Base-by-base conservation (phyloP, 495 filamentous ascomycete species). In the Xylaria venustula region DNA sequence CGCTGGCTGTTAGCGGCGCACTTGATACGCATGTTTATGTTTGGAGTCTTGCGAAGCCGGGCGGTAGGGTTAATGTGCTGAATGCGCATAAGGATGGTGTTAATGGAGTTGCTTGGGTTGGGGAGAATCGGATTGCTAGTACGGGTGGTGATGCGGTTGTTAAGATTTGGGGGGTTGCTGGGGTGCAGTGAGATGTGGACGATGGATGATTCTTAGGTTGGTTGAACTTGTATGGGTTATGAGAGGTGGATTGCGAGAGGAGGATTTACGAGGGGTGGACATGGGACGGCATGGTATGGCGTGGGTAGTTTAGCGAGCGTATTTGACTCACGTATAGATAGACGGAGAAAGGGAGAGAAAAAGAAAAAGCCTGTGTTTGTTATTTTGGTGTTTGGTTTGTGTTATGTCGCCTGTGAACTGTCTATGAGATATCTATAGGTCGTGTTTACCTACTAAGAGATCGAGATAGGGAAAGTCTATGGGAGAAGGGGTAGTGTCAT, bases 31-130 rank as follows among this genome's bases (percentile, higher is more conserved):
- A 96, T 65, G 84, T 98, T 42, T 90, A 89, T 67, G 87, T 96
- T 28, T 98, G 94, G 92, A 96, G 91, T 71, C 75, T 97, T 63
- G 79, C 84, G 46, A 88, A 90, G 62, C 93, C 92, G 0, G 91
- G 90, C 25, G 87, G 86, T 68, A 83, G 93, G 68, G 77, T 93
- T 53, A 92, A 91, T 73, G 85, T 85, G 37, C 71, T 81, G 26
- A 91, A 95, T 70, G 91, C 93, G 47, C 94, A 98, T 72, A 96
- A 97, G 77, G 94, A 97, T 58, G 94, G 94, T 2, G 91, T 98
- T 7, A 90, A 88, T 65, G 92, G 89, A 3, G 92, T 98, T 5
- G 83, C 78, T 8, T 98, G 94, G 95, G 81, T 90, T 17, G 84
- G 79, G 22, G 79, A 77, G n/a, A 74, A 76, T n/a, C 90, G 83